Base-by-base conservation (phyloP, 805 yeast genomes). In the Sugiyamaella mastotermitis region DNA sequence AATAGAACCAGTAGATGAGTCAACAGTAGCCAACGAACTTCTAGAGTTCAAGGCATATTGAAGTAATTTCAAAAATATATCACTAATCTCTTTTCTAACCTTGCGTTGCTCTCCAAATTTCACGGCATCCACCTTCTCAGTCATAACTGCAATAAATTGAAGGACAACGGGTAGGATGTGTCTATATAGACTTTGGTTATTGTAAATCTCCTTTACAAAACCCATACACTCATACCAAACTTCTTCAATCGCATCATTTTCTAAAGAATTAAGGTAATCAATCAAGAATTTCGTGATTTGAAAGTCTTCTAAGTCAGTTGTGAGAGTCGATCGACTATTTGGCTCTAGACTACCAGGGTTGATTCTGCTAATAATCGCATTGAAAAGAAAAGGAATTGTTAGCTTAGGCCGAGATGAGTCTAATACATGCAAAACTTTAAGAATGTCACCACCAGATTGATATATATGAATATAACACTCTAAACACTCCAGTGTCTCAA, bases 321-420 rank as follows among this genome's bases (percentile, higher is more conserved):
- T 65, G 48, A 77, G 51, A 1, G 76, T 64, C 0, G 84, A 73
- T 37, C 61, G 62, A 7, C 57, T 45, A 3, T 43, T 17, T 9
- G 42, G 42, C 13, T 46, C 57, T 19, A 46, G 31, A 14, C 56
- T 41, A 2, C 55, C 34, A 1, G 58, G 57, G 42, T 64, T 65
- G 7, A 74, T 64, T 42, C 81, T 62, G 7, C 76, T 62, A 16
- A 59, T 53, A 22, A 81, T 65, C 0, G 83, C 65, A n/a, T 35
- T 31, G 47, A 84, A 65, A 3, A 87, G 61, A 48, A 74, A 71
- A 0, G 94, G 88, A 10, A 86, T 62, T 0, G 94, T 82, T 4
- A 74, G 51, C 40, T 78, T 83, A 0, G 94, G 83, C 46, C 83
- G 74, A 5, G 94, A 82, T 0, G 92, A 90, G 60, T 88, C 96